Base-by-base conservation (phyloP, 176 grass and related monocot genomes). In the Oryza punctata region DNA sequence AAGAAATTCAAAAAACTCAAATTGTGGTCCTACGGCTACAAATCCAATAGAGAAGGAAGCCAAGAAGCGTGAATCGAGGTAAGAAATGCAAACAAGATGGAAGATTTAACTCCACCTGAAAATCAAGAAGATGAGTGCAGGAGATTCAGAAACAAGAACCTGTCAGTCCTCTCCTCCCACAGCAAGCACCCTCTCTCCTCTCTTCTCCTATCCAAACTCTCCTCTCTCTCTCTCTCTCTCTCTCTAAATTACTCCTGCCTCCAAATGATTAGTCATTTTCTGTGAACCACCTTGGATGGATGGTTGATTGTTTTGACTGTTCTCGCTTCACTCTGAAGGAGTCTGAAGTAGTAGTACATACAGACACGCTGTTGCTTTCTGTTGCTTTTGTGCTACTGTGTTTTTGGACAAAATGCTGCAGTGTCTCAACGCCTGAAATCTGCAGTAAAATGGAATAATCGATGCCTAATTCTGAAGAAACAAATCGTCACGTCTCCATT, bases 111-210 rank as follows among this genome's bases (percentile, higher is more conserved):
- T 26, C 44, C 29, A 60, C 79, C 66, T 78, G 57, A 66, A 4
- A 73, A 37, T 33, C 41, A 69, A 40, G 38, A 49, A 50, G 64
- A 81, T 16, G 47, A 86, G 64, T 23, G 18, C 3, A 43, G 38
- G 50, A 63, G 38, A 82, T 82, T 87, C 38, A 38, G 79, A 82
- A 75, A 14, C 27, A 70, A 45, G 24, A 2, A 67, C 63, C 19
- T 33, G 7, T 76, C 9, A 45, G 35, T 25, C 67, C 41, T 67
- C 78, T 38, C 37, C 40, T 68, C 71, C 25, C 24, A 19, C 50
- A 73, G 12, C 24, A 10, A 25, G 7, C 37, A 37, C 70, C 10
- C 32, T 0, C 26, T 63, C 69, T 72, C 24, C 67, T 33, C 64
- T 46, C 73, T 29, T 7, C 10, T 16, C 67, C 47, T 71, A 24